These are phyloP conservation scores for Chalaropsis ovoidea DNA, from an alignment of 2,329 filamentous ascomycete genomes.

Conservation along the genomic window DNA sequence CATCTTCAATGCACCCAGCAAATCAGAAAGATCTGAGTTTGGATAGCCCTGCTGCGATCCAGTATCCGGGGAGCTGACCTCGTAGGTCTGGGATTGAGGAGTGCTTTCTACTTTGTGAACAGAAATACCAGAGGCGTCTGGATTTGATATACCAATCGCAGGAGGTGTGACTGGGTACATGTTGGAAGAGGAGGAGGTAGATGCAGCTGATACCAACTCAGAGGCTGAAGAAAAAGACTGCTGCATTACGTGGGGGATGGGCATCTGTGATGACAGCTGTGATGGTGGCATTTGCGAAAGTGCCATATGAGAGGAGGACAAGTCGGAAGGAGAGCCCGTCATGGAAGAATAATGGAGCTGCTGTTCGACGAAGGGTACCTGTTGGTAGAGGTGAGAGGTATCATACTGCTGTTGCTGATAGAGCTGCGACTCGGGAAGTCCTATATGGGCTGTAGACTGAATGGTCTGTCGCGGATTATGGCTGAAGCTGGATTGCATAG, in stretches of 20 bases:
- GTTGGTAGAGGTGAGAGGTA: constrained; percentile 36
- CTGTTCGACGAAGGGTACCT: constrained; percentile 43
- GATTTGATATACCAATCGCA: constrained; percentile 13
- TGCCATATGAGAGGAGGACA: constrained; percentile 5
- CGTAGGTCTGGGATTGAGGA: constrained; percentile 15
- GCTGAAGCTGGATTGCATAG: constrained; percentile 19
- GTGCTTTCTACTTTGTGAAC: constrained; percentile 16
- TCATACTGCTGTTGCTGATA: constrained; percentile 33
- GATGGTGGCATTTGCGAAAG: constrained; percentile 13
- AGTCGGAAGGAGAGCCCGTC: constrained; percentile 26
- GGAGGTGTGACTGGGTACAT: constrained; percentile 24
- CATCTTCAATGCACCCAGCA: constrained; percentile 77
- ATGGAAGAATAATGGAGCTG: constrained; percentile 37
- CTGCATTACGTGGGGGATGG: constrained; percentile 11
- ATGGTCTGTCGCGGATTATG: constrained; percentile 10
- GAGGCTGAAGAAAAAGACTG: constrained; percentile 18
- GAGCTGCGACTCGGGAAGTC: constrained; percentile 30
- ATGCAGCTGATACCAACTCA: background rate
- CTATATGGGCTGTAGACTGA: constrained; percentile 8
- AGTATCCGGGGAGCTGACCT: constrained; percentile 36
- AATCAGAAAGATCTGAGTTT: constrained; percentile 63
- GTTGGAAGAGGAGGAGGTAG: constrained; percentile 9
- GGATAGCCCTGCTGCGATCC: constrained; percentile 55
- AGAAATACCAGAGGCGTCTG: constrained; percentile 15
- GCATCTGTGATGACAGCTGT: background rate